These are phyloP conservation scores for Aspergillus flavus DNA, from an alignment of 2,329 filamentous ascomycete species.

Conservation along the genomic window DNA sequence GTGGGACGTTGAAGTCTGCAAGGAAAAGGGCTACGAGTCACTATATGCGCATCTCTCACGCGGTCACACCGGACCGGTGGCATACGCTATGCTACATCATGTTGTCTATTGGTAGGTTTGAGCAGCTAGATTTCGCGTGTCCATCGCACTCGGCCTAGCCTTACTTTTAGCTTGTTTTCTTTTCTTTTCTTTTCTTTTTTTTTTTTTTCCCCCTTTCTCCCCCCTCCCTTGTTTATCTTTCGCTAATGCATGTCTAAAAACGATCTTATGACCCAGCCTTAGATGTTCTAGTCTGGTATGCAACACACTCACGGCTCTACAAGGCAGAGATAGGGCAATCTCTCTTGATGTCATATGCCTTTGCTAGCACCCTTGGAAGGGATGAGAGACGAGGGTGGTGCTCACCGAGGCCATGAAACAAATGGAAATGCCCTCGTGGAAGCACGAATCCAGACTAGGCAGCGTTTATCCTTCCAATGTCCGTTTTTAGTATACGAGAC, in stretches of 20 bases:
- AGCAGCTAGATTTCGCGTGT: neutral
- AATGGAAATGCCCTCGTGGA: neutral
- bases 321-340: neutral
- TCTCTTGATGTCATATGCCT: neutral
- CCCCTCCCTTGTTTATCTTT: neutral
- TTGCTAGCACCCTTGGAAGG: neutral
- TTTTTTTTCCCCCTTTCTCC: neutral
- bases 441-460: neutral
- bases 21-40: neutral
- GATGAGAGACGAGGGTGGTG: neutral
- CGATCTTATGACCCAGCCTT: neutral
- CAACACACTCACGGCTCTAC: neutral
- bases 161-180: neutral
- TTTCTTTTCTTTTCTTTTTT: neutral
- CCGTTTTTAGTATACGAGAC: too few relatives aligned
- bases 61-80: neutral
- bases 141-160: neutral
- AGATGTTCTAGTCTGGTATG: neutral
- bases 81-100: neutral
- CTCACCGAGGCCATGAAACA: neutral
- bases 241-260: neutral
- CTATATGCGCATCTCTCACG: too few relatives aligned
- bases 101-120: neutral
- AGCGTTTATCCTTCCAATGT: neutral
- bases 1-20: neutral